phyloP scores from a whole-genome alignment of 2,329 filamentous ascomycete genomes.

The Ampelomyces quisqualis region DNA sequence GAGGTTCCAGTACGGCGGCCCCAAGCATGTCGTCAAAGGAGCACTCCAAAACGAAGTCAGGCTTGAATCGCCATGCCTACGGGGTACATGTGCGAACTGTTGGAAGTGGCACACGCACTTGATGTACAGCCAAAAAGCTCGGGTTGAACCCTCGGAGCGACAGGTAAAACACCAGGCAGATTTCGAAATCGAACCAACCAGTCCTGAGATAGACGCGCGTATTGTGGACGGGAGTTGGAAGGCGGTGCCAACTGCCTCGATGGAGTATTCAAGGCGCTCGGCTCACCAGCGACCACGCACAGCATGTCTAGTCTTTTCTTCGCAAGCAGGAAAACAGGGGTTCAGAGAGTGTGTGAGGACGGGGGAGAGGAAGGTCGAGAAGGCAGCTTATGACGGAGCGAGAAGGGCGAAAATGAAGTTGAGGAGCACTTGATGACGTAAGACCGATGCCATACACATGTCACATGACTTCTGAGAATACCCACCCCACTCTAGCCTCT shows the following conservation, averaged over 20 bases:
- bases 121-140: neutral
- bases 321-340: conserved; percentile 2
- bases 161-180: neutral
- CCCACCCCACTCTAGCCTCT: conserved; percentile 7
- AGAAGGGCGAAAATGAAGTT: neutral
- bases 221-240: conserved; percentile 5
- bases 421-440: no score
- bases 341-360: conserved; percentile 4
- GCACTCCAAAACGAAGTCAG: conserved; percentile 8
- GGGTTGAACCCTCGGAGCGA: neutral
- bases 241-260: neutral
- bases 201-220: conserved; percentile 4
- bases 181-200: neutral
- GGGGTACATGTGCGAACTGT: conserved; percentile 17
- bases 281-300: neutral
- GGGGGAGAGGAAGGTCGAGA: conserved; percentile 3
- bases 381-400: neutral
- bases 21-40: conserved; percentile 6
- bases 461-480: no score
- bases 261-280: neutral
- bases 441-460: no score
- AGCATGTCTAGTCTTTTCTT: conserved; percentile 2
- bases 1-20: conserved; percentile 22
- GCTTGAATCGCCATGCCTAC: conserved; percentile 15
- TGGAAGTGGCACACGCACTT: conserved; percentile 13